Percentiles rank a stretch among this genome's conserved stretches.
phyloP scores from a whole-genome alignment of 371 early-diverging fungal genomes.

The Capillidium heterosporum region DNA sequence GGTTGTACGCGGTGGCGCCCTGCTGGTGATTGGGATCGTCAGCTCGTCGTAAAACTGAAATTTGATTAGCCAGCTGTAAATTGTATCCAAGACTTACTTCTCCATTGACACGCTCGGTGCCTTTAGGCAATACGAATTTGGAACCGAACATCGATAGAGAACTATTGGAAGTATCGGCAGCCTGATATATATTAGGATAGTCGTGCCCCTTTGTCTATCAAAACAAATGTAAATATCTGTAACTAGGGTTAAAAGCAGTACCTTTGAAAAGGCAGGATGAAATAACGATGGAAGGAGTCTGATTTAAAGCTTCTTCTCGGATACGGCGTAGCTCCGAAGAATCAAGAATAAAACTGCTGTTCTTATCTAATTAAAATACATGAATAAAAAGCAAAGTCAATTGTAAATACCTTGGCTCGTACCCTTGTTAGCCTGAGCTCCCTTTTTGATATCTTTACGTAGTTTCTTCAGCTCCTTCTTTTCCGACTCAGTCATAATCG shows the following conservation, averaged over 20 bases:
- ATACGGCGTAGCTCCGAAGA: not conserved
- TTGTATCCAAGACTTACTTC: conserved; percentile 8
- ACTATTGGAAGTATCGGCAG: conserved; percentile 21
- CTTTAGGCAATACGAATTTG: conserved; percentile 46
- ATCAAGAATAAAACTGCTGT: not conserved
- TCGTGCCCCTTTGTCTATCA: conserved; percentile 6
- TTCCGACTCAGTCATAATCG: conserved; percentile 52
- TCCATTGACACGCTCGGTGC: conserved; percentile 36
- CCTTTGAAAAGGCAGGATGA: not conserved
- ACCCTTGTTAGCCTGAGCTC: conserved; percentile 8
- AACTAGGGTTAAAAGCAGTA: not conserved
- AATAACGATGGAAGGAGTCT: not conserved
- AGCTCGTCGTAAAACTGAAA: conserved; percentile 54
- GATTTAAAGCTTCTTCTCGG: conserved; percentile 6
- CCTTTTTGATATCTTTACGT: conserved; percentile 51
- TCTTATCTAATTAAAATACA: too few relatives aligned
- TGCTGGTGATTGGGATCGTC: conserved; percentile 45
- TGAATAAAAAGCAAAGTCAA: not conserved
- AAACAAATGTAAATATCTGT: not conserved
- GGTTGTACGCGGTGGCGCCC: conserved; percentile 29
- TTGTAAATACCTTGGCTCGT: not conserved
- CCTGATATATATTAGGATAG: conserved; percentile 41
- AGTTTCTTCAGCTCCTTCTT: conserved; percentile 32
- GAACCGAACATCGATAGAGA: conserved; percentile 38
- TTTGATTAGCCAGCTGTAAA: too few relatives aligned